phyloP scores from a whole-genome alignment of 1,139 yeast genomes.

The Yamadazyma aaseri region DNA sequence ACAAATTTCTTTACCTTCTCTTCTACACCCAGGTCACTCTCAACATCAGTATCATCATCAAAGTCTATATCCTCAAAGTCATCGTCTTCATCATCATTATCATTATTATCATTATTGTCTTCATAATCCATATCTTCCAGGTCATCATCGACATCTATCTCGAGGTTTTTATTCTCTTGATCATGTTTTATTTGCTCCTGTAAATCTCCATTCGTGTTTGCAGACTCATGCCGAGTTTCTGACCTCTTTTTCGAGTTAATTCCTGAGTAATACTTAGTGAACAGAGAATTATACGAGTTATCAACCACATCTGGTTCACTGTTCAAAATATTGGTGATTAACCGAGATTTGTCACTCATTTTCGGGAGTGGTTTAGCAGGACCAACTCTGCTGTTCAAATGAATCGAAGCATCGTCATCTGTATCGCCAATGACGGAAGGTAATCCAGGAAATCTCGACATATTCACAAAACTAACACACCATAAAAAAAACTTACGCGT shows the following conservation, averaged over 20 bases:
- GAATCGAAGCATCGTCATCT: constrained; percentile 46
- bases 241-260: background rate
- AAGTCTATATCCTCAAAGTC: constrained; percentile 3
- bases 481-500: constrained; percentile 1
- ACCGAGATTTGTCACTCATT: constrained; percentile 11
- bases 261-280: constrained; percentile 6
- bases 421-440: constrained; percentile 42
- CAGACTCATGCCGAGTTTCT: no score
- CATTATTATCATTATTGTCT: constrained; percentile 11
- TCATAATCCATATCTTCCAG: constrained; percentile 2
- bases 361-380: constrained; percentile 35
- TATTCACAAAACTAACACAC: constrained; percentile 12
- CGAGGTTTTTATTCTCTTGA: no score
- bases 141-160: background rate
- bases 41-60: constrained; percentile 12
- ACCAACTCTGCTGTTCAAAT: constrained; percentile 37
- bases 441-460: constrained; percentile 35
- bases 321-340: constrained; percentile 15
- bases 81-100: constrained; percentile 9
- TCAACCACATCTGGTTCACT: constrained; percentile 2
- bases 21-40: constrained; percentile 4
- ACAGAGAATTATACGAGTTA: constrained; percentile 6
- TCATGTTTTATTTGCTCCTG: no score
- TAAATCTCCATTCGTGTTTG: no score
- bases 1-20: background rate